A percentile compares a stretch with the other conserved stretches of the same genome.
These are phyloP conservation scores for Xylaria acuta DNA, from an alignment of 495 filamentous ascomycete genomes.

Conservation along the genomic window DNA sequence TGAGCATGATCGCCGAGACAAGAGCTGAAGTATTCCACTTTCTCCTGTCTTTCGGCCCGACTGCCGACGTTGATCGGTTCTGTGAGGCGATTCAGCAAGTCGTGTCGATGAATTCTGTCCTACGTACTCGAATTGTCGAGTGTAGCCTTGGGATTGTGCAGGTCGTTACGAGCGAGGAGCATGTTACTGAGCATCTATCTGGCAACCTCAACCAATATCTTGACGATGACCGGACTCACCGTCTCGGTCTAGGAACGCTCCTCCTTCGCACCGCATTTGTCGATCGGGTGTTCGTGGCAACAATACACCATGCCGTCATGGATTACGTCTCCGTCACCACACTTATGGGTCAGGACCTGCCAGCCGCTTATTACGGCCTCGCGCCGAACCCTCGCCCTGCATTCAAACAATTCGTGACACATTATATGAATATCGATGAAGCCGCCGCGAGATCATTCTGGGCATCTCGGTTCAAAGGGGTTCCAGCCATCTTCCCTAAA, in stretches of 20 bases:
- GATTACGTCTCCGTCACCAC: neutral
- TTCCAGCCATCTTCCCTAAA: conserved; percentile 23
- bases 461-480: conserved; percentile 21
- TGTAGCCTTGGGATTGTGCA: conserved; percentile 16
- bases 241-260: neutral
- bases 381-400: neutral
- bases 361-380: conserved; percentile 9
- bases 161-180: conserved; percentile 16
- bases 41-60: conserved; percentile 14
- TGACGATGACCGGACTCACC: neutral
- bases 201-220: conserved; percentile 17
- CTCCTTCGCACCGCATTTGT: conserved; percentile 21
- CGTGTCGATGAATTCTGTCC: conserved; percentile 13
- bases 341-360: conserved; percentile 8
- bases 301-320: conserved; percentile 24
- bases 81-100: conserved; percentile 17
- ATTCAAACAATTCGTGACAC: conserved; percentile 22
- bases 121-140: conserved; percentile 21
- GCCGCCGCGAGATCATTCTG: conserved; percentile 17
- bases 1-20: conserved; percentile 9
- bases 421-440: conserved; percentile 13
- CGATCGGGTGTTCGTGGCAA: conserved; percentile 10
- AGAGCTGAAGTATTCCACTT: conserved; percentile 11
- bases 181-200: conserved; percentile 7
- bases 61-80: conserved; percentile 15